These are phyloP conservation scores for Aspergillus awamori DNA, from an alignment of 2,329 filamentous ascomycete species.

Conservation along the genomic window DNA sequence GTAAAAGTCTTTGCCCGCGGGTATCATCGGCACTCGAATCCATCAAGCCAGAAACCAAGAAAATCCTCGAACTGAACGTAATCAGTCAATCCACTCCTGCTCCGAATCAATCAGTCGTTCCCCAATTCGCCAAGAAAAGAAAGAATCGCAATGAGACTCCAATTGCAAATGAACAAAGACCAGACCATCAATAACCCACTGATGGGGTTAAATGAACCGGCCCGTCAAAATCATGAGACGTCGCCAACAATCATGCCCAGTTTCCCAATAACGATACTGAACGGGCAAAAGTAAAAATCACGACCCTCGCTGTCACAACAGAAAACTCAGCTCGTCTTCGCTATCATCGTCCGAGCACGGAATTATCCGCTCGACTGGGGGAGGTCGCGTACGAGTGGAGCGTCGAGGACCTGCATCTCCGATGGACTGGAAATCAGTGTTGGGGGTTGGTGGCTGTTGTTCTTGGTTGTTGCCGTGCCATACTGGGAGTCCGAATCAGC, in stretches of 20 bases:
- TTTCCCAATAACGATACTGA: not conserved
- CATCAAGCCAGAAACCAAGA: not conserved
- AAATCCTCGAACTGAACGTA: not conserved
- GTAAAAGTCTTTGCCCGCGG: not conserved
- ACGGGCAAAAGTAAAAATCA: not conserved
- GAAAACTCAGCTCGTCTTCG: conserved; percentile 45
- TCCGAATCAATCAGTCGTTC: not conserved
- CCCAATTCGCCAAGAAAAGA: not conserved
- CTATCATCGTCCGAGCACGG: conserved; percentile 37
- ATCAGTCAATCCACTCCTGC: not conserved
- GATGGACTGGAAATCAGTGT: not conserved
- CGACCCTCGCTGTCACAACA: conserved; percentile 20
- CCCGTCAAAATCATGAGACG: no score
- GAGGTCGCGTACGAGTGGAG: not conserved
- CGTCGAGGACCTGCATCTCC: conserved; percentile 5
- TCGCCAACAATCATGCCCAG: not conserved
- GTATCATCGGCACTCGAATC: not conserved
- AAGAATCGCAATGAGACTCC: not conserved
- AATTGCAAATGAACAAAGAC: not conserved
- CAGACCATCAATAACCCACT: not conserved
- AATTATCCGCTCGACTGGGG: conserved; percentile 23
- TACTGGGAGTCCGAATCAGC: not conserved
- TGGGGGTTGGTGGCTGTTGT: no score
- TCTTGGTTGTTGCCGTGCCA: no score
- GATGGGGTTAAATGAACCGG: not conserved